Base-by-base conservation (phyloP, 257 asterid genomes). In the Ligustrum vulgare region DNA sequence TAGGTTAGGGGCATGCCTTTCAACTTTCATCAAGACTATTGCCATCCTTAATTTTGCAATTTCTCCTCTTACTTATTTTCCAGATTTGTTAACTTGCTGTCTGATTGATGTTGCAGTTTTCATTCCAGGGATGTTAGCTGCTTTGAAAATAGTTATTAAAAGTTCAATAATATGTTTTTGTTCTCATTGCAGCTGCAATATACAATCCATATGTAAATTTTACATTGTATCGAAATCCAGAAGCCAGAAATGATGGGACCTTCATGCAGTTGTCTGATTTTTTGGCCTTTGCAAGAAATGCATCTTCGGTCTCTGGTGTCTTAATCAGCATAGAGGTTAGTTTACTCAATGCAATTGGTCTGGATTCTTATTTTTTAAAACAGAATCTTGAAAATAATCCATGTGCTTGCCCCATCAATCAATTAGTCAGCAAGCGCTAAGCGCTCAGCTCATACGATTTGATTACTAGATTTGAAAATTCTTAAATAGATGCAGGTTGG, bases 261-360 rank as follows among this genome's bases (percentile, higher is more conserved):
- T 75, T 88, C 11, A 71, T 78, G 89, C 81, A 49, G 70, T 79
- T 91, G 70, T 87, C 87, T 22, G 89, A 91, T 18, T 91, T 93
- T 80, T 80, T 91, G 84, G 86, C 80, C 73, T 72, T 86, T 63
- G 91, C 96, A 45, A 79, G 75, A 31, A 91, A 89, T 71, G 79
- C 89, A 25, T 69, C 91, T 72, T 84, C 96, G 32, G 84, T 88
- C 80, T 86, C 93, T 78, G 96, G 96, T 80, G 88, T 93, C 79
- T 49, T 91, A 75, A 86, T 91, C 80, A 70, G 84, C 66, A 80
- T 91, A 39, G 94, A 89, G 93, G 98, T 91, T 77, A 81, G 88
- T 83, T 75, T 41, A 67, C 72, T 62, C 31, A 62, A 35, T 71
- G 64, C 18, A 58, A 33, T 51, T 78, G 66, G 73, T 69, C 51